Conservation (phyloP, 805 yeast species). For the Starmerella bombicola region DNA sequence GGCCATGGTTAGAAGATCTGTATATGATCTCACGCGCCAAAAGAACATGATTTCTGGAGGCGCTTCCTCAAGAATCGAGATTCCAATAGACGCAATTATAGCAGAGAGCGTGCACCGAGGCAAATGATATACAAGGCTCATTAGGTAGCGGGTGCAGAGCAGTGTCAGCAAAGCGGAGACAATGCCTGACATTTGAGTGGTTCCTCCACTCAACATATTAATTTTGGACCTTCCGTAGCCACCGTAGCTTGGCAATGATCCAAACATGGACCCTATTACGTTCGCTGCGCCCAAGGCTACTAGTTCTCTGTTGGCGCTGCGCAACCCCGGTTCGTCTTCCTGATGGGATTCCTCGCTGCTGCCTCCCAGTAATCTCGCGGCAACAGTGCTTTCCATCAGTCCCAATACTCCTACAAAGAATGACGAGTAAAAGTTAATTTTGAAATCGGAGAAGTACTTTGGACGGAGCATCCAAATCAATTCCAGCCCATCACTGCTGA, state of each 20-base stretch:
- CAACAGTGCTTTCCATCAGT: conserved; percentile 85
- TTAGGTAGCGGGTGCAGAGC: conserved; percentile 45
- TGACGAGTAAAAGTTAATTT: conserved; percentile 50
- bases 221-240: conserved; percentile 91
- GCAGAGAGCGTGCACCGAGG: conserved; percentile 75
- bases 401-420: conserved; percentile 76
- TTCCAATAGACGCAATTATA: conserved; percentile 65
- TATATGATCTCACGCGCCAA: conserved; percentile 57
- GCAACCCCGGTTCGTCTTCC: conserved; percentile 33
- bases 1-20: conserved; percentile 56
- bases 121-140: conserved; percentile 53
- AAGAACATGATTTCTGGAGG: conserved; percentile 70
- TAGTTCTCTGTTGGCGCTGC: conserved; percentile 72
- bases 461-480: conserved; percentile 45
- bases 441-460: conserved; percentile 37
- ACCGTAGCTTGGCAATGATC: conserved; percentile 81
- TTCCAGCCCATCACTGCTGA: conserved; percentile 40
- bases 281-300: conserved; percentile 80
- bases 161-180: conserved; percentile 69
- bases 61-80: conserved; percentile 67
- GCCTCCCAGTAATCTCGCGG: conserved; percentile 74
- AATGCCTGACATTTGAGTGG: conserved; percentile 71
- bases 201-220: conserved; percentile 77
- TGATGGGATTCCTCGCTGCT: conserved; percentile 19
- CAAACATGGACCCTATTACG: conserved; percentile 41